Base-by-base conservation (phyloP, 2,329 filamentous ascomycete species). In the Aspergillus chevalieri region DNA sequence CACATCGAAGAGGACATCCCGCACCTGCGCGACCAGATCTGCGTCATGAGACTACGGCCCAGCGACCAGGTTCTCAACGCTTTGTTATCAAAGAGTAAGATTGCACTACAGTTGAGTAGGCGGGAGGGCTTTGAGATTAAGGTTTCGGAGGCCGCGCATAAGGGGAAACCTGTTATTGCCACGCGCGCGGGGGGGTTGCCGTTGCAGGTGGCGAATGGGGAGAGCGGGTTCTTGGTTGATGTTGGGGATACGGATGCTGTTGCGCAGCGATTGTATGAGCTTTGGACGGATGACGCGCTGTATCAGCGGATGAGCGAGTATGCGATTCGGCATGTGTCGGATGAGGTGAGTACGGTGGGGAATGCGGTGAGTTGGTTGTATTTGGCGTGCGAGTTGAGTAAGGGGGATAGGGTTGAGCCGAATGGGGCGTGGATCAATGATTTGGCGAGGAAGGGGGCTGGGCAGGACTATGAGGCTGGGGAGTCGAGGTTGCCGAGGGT, bases 111-210 rank as follows among this genome's bases (percentile, higher is more conserved):
- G 67, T 80, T 93, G 5, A 91, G 86, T 2, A 90, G 85, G 0
- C 81, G 86, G 33, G 88, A 93, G 64, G 87, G 88, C 0, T 93
- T 93, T 59, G 88, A 93, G 68, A 85, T 93, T 59, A 93, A 93
- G 69, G 87, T 93, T 4, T 89, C 85, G 0, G 89, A 93, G 68
- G 87, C 86, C 1, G 75, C 92, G 19, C 87, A 91, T 63, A 88
- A 89, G 42, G 87, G 87, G 12, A 81, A 85, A 2, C 88, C 88
- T 1, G 79, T 90, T 59, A 89, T 93, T 54, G 86, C 85, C 3
- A 88, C 85, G 1, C 75, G 77, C 17, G 83, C 84, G 1, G 88
- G 88, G n/a, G 88, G 88, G 9, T 91, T 93, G 47, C 87, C 87
- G 1, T 74, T 92, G 4, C 88, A 93, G 65, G 79, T 93, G 49